Evolutionary conservation across 192 early-diverging fungal genomes (phyloP).

Genomic region (Backusella westeae): DNA sequence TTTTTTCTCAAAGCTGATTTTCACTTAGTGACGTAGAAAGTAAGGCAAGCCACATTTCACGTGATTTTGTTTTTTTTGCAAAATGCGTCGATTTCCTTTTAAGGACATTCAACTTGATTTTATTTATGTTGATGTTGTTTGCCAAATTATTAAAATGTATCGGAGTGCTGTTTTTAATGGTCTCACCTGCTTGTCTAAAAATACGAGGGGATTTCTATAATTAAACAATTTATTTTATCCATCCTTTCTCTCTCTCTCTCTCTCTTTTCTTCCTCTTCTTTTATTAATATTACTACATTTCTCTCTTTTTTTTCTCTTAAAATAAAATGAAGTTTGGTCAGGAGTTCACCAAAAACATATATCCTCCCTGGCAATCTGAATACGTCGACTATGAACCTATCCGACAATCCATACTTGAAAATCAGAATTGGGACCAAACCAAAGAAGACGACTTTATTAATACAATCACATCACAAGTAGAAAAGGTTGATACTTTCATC

Average conservation of each 20-base stretch:
- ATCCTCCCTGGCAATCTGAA: constrained; percentile 77
- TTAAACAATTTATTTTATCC: neutral
- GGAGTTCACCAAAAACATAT: constrained; percentile 66
- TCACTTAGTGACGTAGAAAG: neutral
- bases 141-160: neutral
- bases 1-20: neutral
- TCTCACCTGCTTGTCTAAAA: neutral
- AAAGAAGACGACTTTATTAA: constrained; percentile 88
- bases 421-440: constrained; percentile 70
- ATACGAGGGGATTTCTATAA: constrained; percentile 12
- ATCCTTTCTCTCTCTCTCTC: neutral
- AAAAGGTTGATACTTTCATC: constrained; percentile 74
- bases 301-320: neutral
- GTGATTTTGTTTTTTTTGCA: neutral
- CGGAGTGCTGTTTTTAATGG: neutral
- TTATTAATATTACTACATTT: constrained; percentile 9
- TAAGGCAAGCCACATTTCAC: neutral
- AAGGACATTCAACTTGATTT: neutral
- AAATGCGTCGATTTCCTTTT: neutral
- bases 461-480: constrained; percentile 77
- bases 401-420: constrained; percentile 64
- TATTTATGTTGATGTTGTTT: too few relatives aligned
- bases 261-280: neutral
- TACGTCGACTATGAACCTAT: constrained; percentile 81
- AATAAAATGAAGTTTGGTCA: constrained; percentile 81